These are phyloP conservation scores for Thuidium tamariscinum DNA, from an alignment of 225 moss, liverwort and hornwort genomes.

Conservation along the genomic window DNA sequence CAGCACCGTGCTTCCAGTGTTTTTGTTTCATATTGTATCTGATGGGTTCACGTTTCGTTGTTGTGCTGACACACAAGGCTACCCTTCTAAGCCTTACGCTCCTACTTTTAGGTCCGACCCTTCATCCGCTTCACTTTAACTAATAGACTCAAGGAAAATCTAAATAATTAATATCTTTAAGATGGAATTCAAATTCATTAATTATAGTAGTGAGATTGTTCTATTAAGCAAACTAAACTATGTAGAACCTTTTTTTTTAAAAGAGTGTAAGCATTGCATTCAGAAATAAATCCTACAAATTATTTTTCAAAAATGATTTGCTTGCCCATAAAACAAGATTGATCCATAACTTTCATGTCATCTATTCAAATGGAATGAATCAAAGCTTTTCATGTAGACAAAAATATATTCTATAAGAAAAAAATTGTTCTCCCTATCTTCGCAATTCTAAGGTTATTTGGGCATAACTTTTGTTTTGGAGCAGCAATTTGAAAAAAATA, in stretches of 20 bases:
- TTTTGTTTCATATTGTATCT: no score
- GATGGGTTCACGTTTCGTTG: no score
- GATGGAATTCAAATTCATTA: background rate
- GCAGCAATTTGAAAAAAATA: accelerated
- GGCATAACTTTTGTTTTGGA: accelerated
- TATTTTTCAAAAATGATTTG: background rate
- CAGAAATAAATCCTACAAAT: background rate
- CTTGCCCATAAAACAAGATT: background rate
- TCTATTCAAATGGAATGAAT: background rate
- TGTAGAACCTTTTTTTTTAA: background rate
- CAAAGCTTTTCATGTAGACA: accelerated
- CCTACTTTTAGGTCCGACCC: no score
- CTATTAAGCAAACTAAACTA: accelerated
- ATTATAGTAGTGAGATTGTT: background rate
- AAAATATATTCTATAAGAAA: background rate
- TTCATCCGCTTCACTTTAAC: no score
- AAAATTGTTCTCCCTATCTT: accelerated
- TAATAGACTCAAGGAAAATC: background rate
- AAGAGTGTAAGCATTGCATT: background rate
- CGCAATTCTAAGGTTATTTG: background rate
- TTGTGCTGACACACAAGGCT: no score
- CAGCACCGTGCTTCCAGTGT: no score
- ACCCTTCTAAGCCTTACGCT: no score
- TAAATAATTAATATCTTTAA: background rate
- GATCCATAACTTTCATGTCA: background rate